Conservation (phyloP, 768 basidiomycete genomes). For the Gloeostereum incarnatum region DNA sequence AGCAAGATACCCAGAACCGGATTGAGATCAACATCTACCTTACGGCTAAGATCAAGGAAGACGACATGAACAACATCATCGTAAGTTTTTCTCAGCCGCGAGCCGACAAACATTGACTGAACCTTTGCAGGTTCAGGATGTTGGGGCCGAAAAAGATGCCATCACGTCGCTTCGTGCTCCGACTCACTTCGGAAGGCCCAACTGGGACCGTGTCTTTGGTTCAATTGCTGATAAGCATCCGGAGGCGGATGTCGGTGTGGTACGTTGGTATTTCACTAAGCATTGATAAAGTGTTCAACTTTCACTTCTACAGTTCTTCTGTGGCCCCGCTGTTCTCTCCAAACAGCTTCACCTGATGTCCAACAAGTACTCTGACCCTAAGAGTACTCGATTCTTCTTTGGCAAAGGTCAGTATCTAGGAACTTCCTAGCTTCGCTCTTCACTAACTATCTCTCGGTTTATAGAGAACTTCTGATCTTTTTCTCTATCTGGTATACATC, state of each 20-base stretch:
- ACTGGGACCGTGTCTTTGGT: constrained; percentile 68
- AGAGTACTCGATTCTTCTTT: constrained; percentile 81
- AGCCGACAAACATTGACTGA: not conserved
- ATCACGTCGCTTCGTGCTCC: constrained; percentile 84
- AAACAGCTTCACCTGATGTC: constrained; percentile 65
- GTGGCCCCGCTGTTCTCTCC: constrained; percentile 70
- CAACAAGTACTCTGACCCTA: constrained; percentile 78
- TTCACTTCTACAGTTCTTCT: constrained; percentile 57
- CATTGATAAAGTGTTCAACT: not conserved
- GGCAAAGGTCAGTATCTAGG: constrained; percentile 67
- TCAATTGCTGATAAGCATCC: constrained; percentile 77
- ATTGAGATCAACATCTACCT: constrained; percentile 95
- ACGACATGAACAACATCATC: constrained; percentile 89
- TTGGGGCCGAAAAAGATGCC: constrained; percentile 86
- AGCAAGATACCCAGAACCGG: constrained; percentile 73
- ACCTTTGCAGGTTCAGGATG: constrained; percentile 58
- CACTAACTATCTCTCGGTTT: too few species aligned
- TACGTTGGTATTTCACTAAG: constrained; percentile 20
- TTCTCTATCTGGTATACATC: too few species aligned
- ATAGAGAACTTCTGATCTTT: too few species aligned
- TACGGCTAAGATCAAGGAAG: constrained; percentile 82
- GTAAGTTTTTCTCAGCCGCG: constrained; percentile 30
- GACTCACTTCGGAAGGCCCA: constrained; percentile 90
- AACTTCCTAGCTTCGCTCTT: too few species aligned
- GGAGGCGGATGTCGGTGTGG: constrained; percentile 85